Conservation (phyloP, 441 rosid species). For the Pelargonium cotyledonis region DNA sequence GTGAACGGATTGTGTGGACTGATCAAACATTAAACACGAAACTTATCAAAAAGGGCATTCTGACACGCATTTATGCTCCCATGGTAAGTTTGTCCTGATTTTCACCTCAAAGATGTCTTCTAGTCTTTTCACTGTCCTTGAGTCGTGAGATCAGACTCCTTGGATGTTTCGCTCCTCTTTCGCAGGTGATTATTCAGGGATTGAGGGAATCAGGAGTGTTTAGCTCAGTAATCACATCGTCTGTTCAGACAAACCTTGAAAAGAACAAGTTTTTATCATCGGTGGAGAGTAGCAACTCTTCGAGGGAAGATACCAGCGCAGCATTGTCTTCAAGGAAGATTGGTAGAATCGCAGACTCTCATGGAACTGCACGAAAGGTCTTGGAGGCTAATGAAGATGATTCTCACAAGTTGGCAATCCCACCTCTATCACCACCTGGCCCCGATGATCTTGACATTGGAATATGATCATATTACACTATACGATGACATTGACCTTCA, state of each 20-base stretch:
- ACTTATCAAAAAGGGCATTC: slow-evolving; percentile 67
- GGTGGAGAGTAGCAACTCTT: slow-evolving; percentile 27
- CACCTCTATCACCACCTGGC: slow-evolving; percentile 25
- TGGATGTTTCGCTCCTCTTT: neutral
- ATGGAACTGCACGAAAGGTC: slow-evolving; percentile 18
- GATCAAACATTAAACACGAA: slow-evolving; percentile 50
- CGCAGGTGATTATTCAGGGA: slow-evolving; percentile 67
- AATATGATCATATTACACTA: neutral
- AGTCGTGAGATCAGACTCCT: neutral
- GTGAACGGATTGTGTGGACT: slow-evolving; percentile 69
- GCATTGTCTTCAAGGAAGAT: slow-evolving; percentile 36
- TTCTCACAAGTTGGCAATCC: slow-evolving; percentile 18
- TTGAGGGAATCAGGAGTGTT: slow-evolving; percentile 72
- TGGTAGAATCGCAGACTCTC: slow-evolving; percentile 33
- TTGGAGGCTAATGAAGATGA: slow-evolving; percentile 12
- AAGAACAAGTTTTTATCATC: slow-evolving; percentile 33
- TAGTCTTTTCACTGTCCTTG: neutral
- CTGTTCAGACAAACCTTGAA: slow-evolving; percentile 29
- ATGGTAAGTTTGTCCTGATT: slow-evolving; percentile 45
- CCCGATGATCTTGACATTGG: slow-evolving; percentile 3
- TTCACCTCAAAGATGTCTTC: neutral
- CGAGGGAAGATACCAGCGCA: neutral
- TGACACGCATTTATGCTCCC: slow-evolving; percentile 69
- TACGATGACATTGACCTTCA: too few relatives aligned
- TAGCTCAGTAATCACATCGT: slow-evolving; percentile 45